A percentile compares a stretch with the other conserved stretches of the same genome.
phyloP scores from a whole-genome alignment of 306 rosid species.

The Betula pendula region DNA sequence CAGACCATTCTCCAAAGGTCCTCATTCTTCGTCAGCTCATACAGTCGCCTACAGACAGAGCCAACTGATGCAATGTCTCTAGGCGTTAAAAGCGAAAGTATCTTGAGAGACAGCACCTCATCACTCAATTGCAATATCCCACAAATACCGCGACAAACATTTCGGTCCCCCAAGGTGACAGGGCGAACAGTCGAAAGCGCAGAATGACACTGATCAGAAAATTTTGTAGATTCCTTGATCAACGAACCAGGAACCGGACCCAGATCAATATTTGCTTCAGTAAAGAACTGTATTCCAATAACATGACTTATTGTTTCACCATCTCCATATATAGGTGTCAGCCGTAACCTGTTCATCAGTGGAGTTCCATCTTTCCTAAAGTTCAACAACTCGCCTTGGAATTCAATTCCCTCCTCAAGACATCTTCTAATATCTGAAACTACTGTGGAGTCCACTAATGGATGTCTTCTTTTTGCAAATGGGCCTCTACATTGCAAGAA shows the following conservation, averaged over 20 bases:
- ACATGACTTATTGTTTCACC: conserved; percentile 87
- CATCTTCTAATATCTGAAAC: conserved; percentile 90
- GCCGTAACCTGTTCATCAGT: conserved; percentile 85
- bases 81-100: conserved; percentile 86
- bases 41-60: conserved; percentile 74
- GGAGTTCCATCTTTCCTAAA: conserved; percentile 99
- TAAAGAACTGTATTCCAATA: conserved; percentile 92
- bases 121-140: conserved; percentile 92
- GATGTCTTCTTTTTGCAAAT: conserved; percentile 95
- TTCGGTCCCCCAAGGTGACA: conserved; percentile 65
- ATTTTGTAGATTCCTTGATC: conserved; percentile 59
- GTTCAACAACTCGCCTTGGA: conserved; percentile 95
- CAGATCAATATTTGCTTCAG: conserved; percentile 86
- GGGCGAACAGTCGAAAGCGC: conserved; percentile 66
- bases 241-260: conserved; percentile 74
- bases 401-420: conserved; percentile 85
- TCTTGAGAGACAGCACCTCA: conserved; percentile 88
- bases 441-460: conserved; percentile 81
- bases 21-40: conserved; percentile 81
- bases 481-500: conserved; percentile 99
- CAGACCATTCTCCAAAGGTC: conserved; percentile 98
- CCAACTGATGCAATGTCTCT: conserved; percentile 96
- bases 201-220: conserved; percentile 58
- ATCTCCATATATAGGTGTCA: conserved; percentile 93
- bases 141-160: conserved; percentile 86